Evolutionary conservation across 2,329 filamentous ascomycete species (phyloP).

Genomic region (Hymenoscyphus linearis): DNA sequence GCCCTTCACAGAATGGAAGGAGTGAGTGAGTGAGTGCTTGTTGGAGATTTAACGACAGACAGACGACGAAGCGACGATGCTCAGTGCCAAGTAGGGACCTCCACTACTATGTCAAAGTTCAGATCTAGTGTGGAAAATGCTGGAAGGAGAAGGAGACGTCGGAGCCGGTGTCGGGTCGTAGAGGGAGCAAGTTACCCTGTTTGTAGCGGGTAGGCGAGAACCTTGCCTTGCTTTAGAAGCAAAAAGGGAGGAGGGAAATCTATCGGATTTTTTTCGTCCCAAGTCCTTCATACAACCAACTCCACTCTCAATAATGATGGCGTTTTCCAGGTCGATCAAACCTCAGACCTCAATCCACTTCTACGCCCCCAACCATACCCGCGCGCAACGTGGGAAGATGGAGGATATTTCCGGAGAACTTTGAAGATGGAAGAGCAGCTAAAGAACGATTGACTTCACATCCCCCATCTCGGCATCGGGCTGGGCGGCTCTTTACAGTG

Average conservation of each 20-base stretch:
- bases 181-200: neutral
- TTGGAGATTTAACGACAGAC: neutral
- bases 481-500: neutral
- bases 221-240: neutral
- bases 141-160: neutral
- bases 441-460: neutral
- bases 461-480: neutral
- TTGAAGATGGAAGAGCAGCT: neutral
- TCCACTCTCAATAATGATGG: neutral
- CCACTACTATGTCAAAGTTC: neutral
- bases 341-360: neutral
- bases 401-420: neutral
- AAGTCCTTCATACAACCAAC: neutral
- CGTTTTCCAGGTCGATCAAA: neutral
- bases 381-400: neutral
- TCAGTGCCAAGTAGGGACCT: neutral
- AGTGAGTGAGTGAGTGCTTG: neutral
- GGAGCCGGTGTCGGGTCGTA: neutral
- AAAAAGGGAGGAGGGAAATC: neutral
- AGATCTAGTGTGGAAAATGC: neutral
- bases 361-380: neutral
- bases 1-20: neutral
- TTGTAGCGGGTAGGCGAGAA: neutral
- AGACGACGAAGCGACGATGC: neutral
- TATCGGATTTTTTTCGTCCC: neutral